Percentiles rank a stretch among this genome's conserved stretches.
Evolutionary conservation across 108 stramenopile species (phyloP).

Genomic region (Hondaea fermentalgiana): DNA sequence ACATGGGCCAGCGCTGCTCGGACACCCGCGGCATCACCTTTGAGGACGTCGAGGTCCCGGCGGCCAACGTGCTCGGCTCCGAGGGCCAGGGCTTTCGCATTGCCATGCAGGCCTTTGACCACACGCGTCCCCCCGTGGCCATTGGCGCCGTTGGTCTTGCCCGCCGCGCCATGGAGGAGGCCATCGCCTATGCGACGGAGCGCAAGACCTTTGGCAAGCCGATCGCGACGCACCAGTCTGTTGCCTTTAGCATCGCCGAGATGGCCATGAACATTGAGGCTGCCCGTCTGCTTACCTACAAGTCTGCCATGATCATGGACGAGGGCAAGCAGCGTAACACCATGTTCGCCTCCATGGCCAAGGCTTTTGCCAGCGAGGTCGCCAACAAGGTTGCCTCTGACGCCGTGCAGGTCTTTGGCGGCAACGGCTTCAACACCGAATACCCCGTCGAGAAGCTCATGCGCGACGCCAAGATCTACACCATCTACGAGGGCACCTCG

Average conservation of each 20-base stretch:
- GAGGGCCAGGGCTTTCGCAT: slow-evolving; percentile 37
- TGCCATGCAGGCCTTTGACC: slow-evolving; percentile 37
- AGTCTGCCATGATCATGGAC: slow-evolving; percentile 23
- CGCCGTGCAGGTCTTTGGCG: slow-evolving; percentile 37
- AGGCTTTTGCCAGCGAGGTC: slow-evolving; percentile 30
- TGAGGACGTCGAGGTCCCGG: slow-evolving; percentile 35
- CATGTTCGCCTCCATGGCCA: slow-evolving; percentile 35
- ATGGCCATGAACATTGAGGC: slow-evolving; percentile 33
- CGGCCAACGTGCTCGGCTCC: slow-evolving; percentile 22
- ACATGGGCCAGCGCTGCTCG: slow-evolving; percentile 38
- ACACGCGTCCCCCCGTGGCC: slow-evolving; percentile 35
- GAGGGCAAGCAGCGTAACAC: slow-evolving; percentile 26
- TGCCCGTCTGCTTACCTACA: slow-evolving; percentile 32
- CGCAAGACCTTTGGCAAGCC: slow-evolving; percentile 33
- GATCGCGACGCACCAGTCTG: slow-evolving; percentile 28
- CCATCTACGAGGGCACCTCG: slow-evolving; percentile 38
- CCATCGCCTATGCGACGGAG: slow-evolving; percentile 25
- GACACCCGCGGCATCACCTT: slow-evolving; percentile 32
- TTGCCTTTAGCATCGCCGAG: slow-evolving; percentile 34
- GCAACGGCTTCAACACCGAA: slow-evolving; percentile 35
- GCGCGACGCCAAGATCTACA: slow-evolving; percentile 34
- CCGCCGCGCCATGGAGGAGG: slow-evolving; percentile 32
- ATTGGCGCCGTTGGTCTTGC: slow-evolving; percentile 35
- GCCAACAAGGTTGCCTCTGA: slow-evolving; percentile 28
- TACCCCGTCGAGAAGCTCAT: slow-evolving; percentile 41